These are phyloP conservation scores for Ceratobasidium sp. DNA, from an alignment of 1,284 basidiomycete species.

Conservation along the genomic window DNA sequence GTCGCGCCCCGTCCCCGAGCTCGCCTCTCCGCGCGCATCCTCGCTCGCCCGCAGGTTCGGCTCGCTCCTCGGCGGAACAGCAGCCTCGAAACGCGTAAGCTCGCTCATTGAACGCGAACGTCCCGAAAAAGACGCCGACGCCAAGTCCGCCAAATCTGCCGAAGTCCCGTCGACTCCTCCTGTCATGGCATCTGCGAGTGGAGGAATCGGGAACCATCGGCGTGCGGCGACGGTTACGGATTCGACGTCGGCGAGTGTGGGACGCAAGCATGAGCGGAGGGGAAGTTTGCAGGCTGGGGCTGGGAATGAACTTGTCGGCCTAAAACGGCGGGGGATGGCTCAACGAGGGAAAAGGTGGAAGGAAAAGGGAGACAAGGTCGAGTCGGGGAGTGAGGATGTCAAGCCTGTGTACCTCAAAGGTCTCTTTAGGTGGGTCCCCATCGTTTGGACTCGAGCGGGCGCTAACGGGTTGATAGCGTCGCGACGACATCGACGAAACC, in stretches of 20 bases:
- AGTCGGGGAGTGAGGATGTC: conserved; percentile 60
- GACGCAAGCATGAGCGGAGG: conserved; percentile 68
- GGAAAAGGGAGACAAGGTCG: conserved; percentile 52
- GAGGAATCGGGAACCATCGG: conserved; percentile 57
- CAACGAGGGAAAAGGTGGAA: conserved; percentile 54
- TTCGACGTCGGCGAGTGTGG: conserved; percentile 55
- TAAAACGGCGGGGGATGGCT: conserved; percentile 50
- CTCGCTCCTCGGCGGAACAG: conserved; percentile 61
- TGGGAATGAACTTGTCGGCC: conserved; percentile 68
- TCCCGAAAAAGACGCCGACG: conserved; percentile 1
- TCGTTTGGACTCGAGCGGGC: not conserved
- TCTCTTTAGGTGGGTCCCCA: conserved; percentile 72
- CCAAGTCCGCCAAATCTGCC: conserved; percentile 36
- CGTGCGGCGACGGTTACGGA: conserved; percentile 78
- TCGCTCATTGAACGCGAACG: conserved; percentile 16
- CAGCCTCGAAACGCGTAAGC: conserved; percentile 14
- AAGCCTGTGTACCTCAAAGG: conserved; percentile 91
- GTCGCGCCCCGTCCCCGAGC: not conserved
- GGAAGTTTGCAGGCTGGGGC: conserved; percentile 64
- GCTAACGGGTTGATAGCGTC: conserved; percentile 60
- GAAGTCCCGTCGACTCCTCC: conserved; percentile 59
- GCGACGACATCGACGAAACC: conserved; percentile 94
- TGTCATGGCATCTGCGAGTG: conserved; percentile 52
- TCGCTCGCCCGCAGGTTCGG: conserved; percentile 68
- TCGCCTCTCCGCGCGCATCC: not conserved